Percentiles rank a stretch among this genome's conserved stretches.
Evolutionary conservation across 257 asterid species (phyloP).

Genomic region (Solanum infundibuliforme): DNA sequence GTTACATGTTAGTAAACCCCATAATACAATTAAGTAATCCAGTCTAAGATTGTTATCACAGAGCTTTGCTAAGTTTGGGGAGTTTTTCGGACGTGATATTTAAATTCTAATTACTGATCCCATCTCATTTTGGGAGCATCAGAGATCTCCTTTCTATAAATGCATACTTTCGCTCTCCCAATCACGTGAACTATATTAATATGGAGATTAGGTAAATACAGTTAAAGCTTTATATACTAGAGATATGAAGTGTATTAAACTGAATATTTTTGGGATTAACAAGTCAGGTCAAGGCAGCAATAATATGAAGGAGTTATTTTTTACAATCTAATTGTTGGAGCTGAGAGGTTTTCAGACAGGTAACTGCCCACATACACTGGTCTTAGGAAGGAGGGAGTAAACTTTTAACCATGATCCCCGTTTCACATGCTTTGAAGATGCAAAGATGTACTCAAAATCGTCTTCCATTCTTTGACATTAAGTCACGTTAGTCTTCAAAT

Average conservation of each 20-base stretch:
- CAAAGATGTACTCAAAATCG: background rate
- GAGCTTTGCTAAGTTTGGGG: too few species aligned
- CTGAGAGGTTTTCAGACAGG: background rate
- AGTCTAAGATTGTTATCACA: background rate
- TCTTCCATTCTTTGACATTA: background rate
- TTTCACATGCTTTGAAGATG: background rate
- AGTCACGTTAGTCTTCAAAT: background rate
- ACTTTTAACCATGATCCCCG: background rate
- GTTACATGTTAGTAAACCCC: background rate
- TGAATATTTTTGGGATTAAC: background rate
- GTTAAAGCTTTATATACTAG: background rate
- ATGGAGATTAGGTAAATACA: too few species aligned
- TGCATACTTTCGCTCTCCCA: too few species aligned
- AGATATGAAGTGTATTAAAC: background rate
- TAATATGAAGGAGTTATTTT: background rate
- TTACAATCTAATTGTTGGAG: background rate
- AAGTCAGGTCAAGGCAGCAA: background rate
- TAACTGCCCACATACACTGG: background rate
- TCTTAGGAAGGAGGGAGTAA: background rate
- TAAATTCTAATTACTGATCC: background rate
- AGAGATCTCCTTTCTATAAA: background rate
- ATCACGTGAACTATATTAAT: too few species aligned
- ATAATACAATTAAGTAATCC: background rate
- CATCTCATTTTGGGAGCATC: background rate
- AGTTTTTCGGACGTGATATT: background rate